Evolutionary conservation across 441 rosid species (phyloP).

Genomic region (Populus hybrid): DNA sequence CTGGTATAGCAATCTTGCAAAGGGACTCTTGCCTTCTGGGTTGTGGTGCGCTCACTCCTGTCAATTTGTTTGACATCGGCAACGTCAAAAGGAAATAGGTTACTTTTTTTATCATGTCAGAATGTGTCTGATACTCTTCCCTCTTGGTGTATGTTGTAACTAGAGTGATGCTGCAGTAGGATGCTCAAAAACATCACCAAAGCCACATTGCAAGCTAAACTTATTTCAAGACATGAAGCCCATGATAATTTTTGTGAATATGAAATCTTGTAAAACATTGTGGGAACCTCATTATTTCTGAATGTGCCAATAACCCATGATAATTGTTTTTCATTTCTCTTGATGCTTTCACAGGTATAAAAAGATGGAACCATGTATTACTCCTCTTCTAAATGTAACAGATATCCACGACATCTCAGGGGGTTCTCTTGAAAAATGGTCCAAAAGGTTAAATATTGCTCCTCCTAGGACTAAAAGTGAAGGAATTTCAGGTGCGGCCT

Average conservation of each 20-base stretch:
- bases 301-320: neutral
- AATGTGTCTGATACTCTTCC: neutral
- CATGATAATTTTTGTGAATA: too few species aligned
- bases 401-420: constrained; percentile 33
- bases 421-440: constrained; percentile 45
- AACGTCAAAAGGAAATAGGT: too few species aligned
- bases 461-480: constrained; percentile 42
- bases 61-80: neutral
- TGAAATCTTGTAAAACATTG: too few species aligned
- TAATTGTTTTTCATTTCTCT: constrained; percentile 2
- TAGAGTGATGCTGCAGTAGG: neutral
- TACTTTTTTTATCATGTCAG: neutral
- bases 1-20: neutral
- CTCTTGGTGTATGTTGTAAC: neutral
- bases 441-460: constrained; percentile 39
- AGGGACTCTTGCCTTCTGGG: neutral
- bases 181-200: neutral
- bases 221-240: too few species aligned
- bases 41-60: neutral
- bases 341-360: constrained; percentile 35
- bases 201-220: neutral
- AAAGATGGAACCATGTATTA: constrained; percentile 55
- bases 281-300: too few species aligned
- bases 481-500: constrained; percentile 31
- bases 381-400: constrained; percentile 40